Percentiles rank a stretch among this genome's conserved stretches.
These are phyloP conservation scores for Starmerella vitae DNA, from an alignment of 805 yeast genomes.

Conservation along the genomic window DNA sequence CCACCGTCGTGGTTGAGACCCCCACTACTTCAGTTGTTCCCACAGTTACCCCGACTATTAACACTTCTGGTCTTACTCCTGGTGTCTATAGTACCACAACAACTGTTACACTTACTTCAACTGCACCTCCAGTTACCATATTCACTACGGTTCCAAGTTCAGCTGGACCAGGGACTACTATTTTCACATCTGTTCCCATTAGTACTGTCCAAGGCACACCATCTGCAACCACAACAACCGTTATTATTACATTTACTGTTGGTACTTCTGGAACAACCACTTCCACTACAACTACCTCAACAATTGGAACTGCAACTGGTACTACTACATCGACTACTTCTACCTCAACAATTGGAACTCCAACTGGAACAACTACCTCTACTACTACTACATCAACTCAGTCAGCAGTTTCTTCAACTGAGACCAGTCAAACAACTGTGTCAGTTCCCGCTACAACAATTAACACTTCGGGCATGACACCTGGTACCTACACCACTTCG, in stretches of 20 bases:
- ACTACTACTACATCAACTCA: background rate
- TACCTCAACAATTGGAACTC: background rate
- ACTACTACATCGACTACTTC: background rate
- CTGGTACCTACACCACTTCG: conserved; percentile 6
- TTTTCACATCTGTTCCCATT: conserved; percentile 2
- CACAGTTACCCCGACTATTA: background rate
- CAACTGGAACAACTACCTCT: background rate
- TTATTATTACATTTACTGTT: conserved; percentile 1
- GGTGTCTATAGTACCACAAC: conserved; percentile 8
- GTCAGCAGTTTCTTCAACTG: background rate
- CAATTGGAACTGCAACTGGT: background rate
- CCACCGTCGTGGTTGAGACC: background rate
- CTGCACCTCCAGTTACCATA: conserved; percentile 8
- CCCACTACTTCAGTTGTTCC: background rate
- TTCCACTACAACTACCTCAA: background rate
- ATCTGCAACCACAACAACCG: background rate
- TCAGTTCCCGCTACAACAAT: conserved; percentile 3
- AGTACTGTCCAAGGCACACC: conserved; percentile 1
- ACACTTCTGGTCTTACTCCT: conserved; percentile 3
- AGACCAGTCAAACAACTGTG: background rate
- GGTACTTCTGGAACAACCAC: background rate
- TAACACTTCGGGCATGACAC: conserved; percentile 7
- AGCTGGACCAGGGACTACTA: conserved; percentile 5
- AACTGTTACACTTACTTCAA: conserved; percentile 5
- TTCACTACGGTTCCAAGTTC: conserved; percentile 7